Evolutionary conservation across 805 yeast genomes (phyloP).

Genomic region (Tetrapisispora phaffii): DNA sequence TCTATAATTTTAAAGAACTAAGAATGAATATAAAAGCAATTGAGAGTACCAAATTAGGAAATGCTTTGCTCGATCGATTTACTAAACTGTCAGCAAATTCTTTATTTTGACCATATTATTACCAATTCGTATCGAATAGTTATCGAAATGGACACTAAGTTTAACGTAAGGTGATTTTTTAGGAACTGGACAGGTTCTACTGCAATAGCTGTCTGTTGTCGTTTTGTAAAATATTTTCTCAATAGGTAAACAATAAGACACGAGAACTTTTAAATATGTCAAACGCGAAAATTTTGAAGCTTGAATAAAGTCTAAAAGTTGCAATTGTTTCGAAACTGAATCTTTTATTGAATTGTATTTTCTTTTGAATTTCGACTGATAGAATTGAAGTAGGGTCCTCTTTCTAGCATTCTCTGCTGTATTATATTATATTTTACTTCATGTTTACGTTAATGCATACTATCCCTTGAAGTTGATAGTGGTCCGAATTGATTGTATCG

Average conservation of each 20-base stretch:
- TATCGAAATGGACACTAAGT: neutral
- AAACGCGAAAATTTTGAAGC: neutral
- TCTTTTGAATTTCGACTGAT: no score
- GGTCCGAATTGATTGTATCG: no score
- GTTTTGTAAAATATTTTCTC: neutral
- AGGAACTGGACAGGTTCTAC: neutral
- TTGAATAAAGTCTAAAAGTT: no score
- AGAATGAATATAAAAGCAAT: no score
- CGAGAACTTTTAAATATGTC: neutral
- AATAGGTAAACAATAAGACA: neutral
- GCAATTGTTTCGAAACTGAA: neutral
- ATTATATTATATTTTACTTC: no score
- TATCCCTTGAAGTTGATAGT: no score
- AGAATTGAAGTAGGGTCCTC: no score
- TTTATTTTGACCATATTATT: neutral
- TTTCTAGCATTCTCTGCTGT: no score
- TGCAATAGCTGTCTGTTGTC: neutral
- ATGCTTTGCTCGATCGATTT: neutral
- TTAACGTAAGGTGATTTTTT: neutral
- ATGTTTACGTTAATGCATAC: no score
- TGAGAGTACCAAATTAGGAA: neutral
- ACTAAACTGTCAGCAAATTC: no score
- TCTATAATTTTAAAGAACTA: no score
- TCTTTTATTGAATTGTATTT: no score
- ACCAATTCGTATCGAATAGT: neutral